Percentiles rank a stretch among this genome's conserved stretches.
These are phyloP conservation scores for Epithele typhae DNA, from an alignment of 768 basidiomycete genomes.

Conservation along the genomic window DNA sequence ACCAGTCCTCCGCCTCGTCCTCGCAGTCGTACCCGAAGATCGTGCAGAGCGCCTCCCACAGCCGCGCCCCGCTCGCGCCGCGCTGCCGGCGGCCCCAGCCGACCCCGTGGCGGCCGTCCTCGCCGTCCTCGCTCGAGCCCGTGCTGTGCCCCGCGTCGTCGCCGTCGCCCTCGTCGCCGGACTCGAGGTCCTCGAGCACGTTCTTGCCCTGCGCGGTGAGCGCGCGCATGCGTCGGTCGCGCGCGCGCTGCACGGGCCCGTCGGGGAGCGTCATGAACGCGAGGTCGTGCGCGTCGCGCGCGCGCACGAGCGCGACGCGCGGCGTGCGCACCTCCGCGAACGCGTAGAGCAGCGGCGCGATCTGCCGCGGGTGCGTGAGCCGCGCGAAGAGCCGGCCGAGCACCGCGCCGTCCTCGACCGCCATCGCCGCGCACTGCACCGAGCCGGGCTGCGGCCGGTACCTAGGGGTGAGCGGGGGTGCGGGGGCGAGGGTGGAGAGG, in stretches of 20 bases:
- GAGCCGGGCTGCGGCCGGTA: slow-evolving; percentile 23
- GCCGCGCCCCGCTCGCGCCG: not conserved
- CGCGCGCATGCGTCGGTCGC: slow-evolving; percentile 21
- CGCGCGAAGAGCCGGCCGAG: slow-evolving; percentile 36
- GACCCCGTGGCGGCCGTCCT: too few species aligned
- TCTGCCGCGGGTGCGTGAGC: slow-evolving; percentile 25
- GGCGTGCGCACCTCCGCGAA: slow-evolving; percentile 31
- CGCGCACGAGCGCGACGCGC: slow-evolving; percentile 19
- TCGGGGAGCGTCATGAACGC: slow-evolving; percentile 14
- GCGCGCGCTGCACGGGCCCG: slow-evolving; percentile 10
- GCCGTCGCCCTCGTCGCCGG: too few species aligned
- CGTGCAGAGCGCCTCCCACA: not conserved
- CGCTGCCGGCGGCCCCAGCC: too few species aligned
- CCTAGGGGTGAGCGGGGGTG: too few species aligned
- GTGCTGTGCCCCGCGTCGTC: too few species aligned
- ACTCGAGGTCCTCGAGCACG: slow-evolving; percentile 9
- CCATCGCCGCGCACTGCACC: slow-evolving; percentile 32
- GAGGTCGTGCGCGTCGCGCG: slow-evolving; percentile 19
- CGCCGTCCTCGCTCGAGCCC: too few species aligned
- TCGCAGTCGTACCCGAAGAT: not conserved
- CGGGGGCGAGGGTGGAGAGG: too few species aligned
- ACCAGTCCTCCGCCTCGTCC: not conserved
- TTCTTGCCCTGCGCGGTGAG: slow-evolving; percentile 13
- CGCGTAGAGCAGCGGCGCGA: slow-evolving; percentile 28
- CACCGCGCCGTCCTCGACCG: slow-evolving; percentile 36